Base-by-base conservation (phyloP, 495 filamentous ascomycete genomes). In the Annulohypoxylon nitens region DNA sequence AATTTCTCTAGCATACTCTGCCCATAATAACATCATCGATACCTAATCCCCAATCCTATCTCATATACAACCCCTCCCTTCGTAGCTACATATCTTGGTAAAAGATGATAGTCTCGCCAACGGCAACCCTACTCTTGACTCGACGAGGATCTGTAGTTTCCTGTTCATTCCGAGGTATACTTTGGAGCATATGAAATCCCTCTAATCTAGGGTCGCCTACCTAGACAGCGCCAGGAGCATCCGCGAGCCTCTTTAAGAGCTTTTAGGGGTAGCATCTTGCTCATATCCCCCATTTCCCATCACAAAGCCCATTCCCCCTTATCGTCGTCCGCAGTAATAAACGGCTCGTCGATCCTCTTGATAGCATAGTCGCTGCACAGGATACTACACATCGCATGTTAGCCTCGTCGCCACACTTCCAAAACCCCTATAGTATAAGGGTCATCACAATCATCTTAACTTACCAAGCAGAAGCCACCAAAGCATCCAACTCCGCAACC, bases 281-380 rank as follows among this genome's bases (percentile, higher is more conserved):
- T 16, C 14, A 16, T 41, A 41, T 12, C 34, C 34, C 34, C 11
- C 36, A 11, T 39, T 3, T 43, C 39, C 11, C 12, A 43, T 45
- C 60, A 97, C 57, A 98, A 80, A 58, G 90, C 90, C 96, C 96
- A 99, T 73, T 97, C 96, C 55, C 90, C 88, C 62, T 79, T 81
- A 74, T 93, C 86, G 67, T 98, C 94, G 6, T 84, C 84, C 3
- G 87, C 80, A 12, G 83, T 83, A 20, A 98, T 86, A 79, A 99
- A 98, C 2, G 96, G 93, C 81, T 97, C 94, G 70, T 97, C 93
- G 43, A 99, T 94, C 67, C 91, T 85, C 83, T 92, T 94, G 73
- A 99, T 95, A 2, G 95, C 96, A 82, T 94, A 92, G 74, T 98
- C 96, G 75, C 93, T 93, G 76, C 96, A 99, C 39, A 98, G 81